Evolutionary conservation across 73 alveolate genomes (phyloP), one percentile per base, ranked within the genome.

Genomic region (Paramecium pentaurelia): DNA sequence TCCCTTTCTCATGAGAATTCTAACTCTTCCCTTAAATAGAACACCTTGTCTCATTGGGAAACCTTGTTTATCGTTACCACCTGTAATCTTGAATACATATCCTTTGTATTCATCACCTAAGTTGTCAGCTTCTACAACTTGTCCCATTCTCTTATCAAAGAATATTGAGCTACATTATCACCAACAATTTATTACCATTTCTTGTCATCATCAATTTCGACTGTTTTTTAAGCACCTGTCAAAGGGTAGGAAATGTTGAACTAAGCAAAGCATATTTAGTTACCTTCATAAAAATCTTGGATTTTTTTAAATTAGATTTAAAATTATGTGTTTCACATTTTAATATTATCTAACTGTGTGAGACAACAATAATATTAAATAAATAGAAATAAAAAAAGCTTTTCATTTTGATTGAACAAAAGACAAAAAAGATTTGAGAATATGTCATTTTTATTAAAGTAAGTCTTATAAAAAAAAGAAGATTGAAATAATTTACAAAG

Each of bases 11-110:
- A 97, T 92, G 84, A 96, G 96, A 40, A 97, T 92, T 94, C 97
- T 92, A 86, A 96, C 98, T 92, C 98, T 93, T 51, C 96, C 96
- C 93, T 96, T 97, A 60, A 95, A 92, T 86, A 97, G 93, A 90
- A 97, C 97, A 32, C 99, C 99, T 87, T 97, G 95, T 95, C 97
- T 97, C 99, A 97, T 97, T 64, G 99, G 97, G 98, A 97, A 97
- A 30, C 99, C 99, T 93, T 97, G 95, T 94, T 97, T 96, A 87
- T 96, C 99, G 93, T 96, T 96, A 32, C 99, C 99, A 37, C 99
- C 99, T 27, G 98, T 94, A 51, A 97, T 96, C 95, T 93, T 96
- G 95, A 97, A 95, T 86, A 95, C 91, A 94, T 96, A 97, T 70
- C 99, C 99, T 75, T 96, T 96, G 94, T 60, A 96, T 84, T 93